Evolutionary conservation across 2,329 filamentous ascomycete genomes (phyloP), one percentile per base, ranked within the genome.

Genomic region (Trichoderma oligosporum): DNA sequence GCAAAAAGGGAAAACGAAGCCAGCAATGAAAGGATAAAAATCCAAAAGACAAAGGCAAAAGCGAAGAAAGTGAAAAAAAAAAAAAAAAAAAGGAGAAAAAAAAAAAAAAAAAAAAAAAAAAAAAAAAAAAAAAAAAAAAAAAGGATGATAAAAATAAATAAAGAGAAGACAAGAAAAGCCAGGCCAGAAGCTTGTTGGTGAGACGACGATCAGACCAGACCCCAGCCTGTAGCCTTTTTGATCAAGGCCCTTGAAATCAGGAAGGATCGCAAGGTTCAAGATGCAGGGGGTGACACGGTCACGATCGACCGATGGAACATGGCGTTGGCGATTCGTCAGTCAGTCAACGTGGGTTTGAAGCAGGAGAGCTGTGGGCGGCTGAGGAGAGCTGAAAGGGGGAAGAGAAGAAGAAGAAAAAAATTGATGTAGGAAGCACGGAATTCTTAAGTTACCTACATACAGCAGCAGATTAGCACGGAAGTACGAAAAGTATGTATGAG

Each of bases 271-370:
- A 41, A 51, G 56, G 56, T 54, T 58, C 56, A 58, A 48, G 56
- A 58, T 58, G 56, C 56, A 58, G 56, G 47, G 56, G 56, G 56
- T 44, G 56, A 39, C 25, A 46, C 48, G 38, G 56, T 25, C 39
- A 58, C 39, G 33, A 54, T 42, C 16, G 42, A 39, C 18, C 39
- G 39, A 46, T 45, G 49, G 47, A 22, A 41, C 56, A 58, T 58
- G 56, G 31, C 56, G 54, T 35, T 33, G 35, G 38, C 54, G 45
- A 57, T 57, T 57, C 54, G 44, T 44, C 54, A 44, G 54, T n/a
- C 22, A n/a, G n/a, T n/a, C n/a, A n/a, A n/a, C n/a, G n/a, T n/a
- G n/a, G 33, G 54, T 14, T 18, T 47, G 33, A 39, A 39, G 53
- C 25, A 46, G 53, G 16, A 45, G 14, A 35, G 33, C 7, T n/a